Base-by-base conservation (phyloP, 148 eudicot species). In the Vaccinium macrocarpon region DNA sequence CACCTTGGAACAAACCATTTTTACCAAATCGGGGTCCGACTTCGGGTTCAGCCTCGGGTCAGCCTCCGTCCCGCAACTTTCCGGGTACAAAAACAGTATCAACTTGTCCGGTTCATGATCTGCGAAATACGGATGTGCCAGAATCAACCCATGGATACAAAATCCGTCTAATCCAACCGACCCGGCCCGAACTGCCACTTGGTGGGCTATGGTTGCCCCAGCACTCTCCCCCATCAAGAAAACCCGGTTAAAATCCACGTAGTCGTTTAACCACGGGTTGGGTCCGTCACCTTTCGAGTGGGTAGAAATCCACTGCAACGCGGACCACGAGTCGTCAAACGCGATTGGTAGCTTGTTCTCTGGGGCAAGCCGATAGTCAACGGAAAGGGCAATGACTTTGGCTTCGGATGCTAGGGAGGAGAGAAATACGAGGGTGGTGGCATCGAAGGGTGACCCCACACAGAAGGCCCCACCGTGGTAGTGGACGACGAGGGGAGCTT, bases 161-260 rank as follows among this genome's bases (percentile, higher is more conserved):
- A 64, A 64, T 14, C 14, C 14, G 4, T 64, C 29, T 3, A 23
- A 23, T n/a, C 71, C 29, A 3, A 9, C 14, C 29, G 14, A 10
- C 29, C 71, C 71, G 15, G 11, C 71, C 71, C 12, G 29, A 29
- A 64, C 71, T 10, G 32, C 71, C 71, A 64, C 71, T 8, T 70
- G 87, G 11, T 9, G 88, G 91, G 82, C 84, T 77, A 91, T 86
- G 42, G 79, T 91, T 0, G 84, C 91, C 1, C 91, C 93, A n/a
- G 88, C 91, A 27, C 93, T 91, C 42, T 91, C 91, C 0, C 93
- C 93, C 15, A 61, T 80, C 3, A 91, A 4, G 57, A 86, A 89
- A 8, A 91, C 85, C 9, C 78, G 83, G 0, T 9, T 46, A 38
- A 89, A 85, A 53, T 91, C 88, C 14, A 70, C 91, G 73, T 59